These are phyloP conservation scores for Entomortierella chlamydospora DNA, from an alignment of 192 early-diverging fungal species.

Conservation along the genomic window DNA sequence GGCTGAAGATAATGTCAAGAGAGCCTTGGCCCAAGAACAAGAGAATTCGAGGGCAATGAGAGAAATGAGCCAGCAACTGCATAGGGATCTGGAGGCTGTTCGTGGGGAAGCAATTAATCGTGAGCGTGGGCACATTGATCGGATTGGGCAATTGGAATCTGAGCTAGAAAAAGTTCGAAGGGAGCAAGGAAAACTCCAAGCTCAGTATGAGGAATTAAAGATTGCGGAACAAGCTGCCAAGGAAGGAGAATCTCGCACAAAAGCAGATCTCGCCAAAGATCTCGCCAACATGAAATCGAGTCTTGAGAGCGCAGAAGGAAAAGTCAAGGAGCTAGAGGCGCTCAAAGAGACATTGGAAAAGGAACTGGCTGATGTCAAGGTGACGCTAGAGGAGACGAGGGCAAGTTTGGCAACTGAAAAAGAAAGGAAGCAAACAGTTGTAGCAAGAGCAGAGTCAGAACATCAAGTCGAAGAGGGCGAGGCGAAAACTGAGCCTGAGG, in stretches of 20 bases:
- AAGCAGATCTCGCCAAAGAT: constrained; percentile 26
- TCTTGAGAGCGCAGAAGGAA: constrained; percentile 7
- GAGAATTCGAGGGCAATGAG: constrained; percentile 6
- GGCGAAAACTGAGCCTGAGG: constrained; percentile 17
- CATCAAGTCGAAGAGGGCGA: neutral
- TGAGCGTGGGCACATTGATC: constrained; percentile 4
- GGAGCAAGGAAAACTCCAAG: constrained; percentile 23
- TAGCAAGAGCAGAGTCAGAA: neutral
- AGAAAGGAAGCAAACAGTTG: neutral
- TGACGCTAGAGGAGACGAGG: constrained; percentile 10
- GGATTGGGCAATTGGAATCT: constrained; percentile 23
- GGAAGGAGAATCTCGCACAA: constrained; percentile 38
- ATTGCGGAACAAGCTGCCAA: constrained; percentile 38
- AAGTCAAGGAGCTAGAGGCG: constrained; percentile 19
- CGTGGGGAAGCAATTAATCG: constrained; percentile 6
- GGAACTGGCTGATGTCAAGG: constrained; percentile 25
- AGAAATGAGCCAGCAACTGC: constrained; percentile 13
- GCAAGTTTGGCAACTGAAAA: constrained; percentile 12
- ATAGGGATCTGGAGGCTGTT: constrained; percentile 9
- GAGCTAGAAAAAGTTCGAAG: constrained; percentile 11
- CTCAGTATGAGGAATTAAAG: constrained; percentile 35
- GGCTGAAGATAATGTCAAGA: constrained; percentile 23
- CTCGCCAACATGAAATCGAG: constrained; percentile 15
- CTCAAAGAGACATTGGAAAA: constrained; percentile 20
- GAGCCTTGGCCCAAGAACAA: constrained; percentile 22